Evolutionary conservation across 139 green algal species (phyloP).

Genomic region (Chlorella sp.): DNA sequence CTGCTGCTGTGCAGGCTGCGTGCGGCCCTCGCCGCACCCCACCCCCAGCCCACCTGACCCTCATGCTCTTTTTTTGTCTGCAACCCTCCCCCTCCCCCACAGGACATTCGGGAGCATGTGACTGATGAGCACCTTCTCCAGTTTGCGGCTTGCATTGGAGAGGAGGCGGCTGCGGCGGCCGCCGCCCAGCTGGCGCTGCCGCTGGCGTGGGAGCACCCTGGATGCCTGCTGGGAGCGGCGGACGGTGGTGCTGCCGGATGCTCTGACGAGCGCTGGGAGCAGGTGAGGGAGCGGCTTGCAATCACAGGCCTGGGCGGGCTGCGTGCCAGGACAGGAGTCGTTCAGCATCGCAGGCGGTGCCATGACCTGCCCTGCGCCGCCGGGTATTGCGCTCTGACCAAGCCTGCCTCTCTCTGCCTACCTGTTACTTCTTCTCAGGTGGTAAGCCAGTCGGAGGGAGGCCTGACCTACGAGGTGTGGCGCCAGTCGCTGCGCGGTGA

Average conservation of each 20-base stretch:
- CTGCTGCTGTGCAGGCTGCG: background rate
- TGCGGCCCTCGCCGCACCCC: background rate
- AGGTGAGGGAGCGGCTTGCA: too few species aligned
- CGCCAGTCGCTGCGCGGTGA: constrained; percentile 61
- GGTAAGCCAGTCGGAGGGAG: constrained; percentile 39
- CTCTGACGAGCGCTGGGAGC: constrained; percentile 58
- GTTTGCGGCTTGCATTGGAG: constrained; percentile 65
- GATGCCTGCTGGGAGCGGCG: constrained; percentile 56
- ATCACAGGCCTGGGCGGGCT: too few species aligned
- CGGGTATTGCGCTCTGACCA: too few species aligned
- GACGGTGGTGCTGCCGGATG: constrained; percentile 26
- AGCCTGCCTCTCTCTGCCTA: background rate
- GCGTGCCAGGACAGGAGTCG: too few species aligned
- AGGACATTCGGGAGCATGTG: constrained; percentile 40
- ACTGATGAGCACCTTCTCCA: constrained; percentile 73
- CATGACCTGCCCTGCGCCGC: too few species aligned
- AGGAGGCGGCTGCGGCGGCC: constrained; percentile 31
- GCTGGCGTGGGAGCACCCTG: background rate
- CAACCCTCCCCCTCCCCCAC: too few species aligned
- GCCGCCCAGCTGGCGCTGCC: constrained; percentile 18
- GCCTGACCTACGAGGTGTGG: constrained; percentile 71
- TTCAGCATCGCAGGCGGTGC: too few species aligned
- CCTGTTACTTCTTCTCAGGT: background rate
- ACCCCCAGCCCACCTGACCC: background rate
- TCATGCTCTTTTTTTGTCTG: too few species aligned